Evolutionary conservation across 192 early-diverging fungal species (phyloP).

Genomic region (Funneliformis geosporum): DNA sequence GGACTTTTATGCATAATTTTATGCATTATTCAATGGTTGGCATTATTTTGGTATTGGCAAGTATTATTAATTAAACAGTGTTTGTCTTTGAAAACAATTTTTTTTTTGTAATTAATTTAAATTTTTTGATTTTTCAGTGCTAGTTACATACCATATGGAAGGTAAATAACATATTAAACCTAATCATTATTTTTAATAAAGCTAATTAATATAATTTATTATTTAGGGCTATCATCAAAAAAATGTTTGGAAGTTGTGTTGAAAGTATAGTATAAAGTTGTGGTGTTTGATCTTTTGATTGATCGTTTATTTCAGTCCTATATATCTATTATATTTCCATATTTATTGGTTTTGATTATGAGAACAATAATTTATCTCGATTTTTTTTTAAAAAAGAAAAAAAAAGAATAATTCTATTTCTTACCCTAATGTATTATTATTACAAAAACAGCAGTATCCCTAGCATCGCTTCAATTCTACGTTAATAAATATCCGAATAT

Average conservation of each 20-base stretch:
- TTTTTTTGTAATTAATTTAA: background rate
- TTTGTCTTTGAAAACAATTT: background rate
- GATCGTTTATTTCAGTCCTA: too few species aligned
- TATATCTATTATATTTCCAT: too few species aligned
- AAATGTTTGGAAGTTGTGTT: slow-evolving; percentile 56
- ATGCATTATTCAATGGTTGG: slow-evolving; percentile 85
- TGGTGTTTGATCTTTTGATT: background rate
- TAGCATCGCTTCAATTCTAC: too few species aligned
- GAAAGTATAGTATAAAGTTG: slow-evolving; percentile 27
- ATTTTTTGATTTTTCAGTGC: slow-evolving; percentile 55
- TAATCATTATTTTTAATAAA: slow-evolving; percentile 31
- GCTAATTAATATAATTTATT: background rate
- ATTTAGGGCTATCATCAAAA: slow-evolving; percentile 57
- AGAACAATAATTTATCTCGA: too few species aligned
- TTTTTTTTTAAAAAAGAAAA: too few species aligned
- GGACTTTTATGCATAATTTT: slow-evolving; percentile 78
- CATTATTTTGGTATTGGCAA: slow-evolving; percentile 82
- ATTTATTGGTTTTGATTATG: too few species aligned
- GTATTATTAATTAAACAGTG: slow-evolving; percentile 1
- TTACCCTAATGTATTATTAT: too few species aligned
- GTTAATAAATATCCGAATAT: too few species aligned
- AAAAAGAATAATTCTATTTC: too few species aligned
- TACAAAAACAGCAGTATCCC: too few species aligned
- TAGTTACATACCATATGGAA: slow-evolving; percentile 92
- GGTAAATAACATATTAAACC: slow-evolving; percentile 47